Conservation (phyloP, 345 rosid species). For the Populus simonii region DNA sequence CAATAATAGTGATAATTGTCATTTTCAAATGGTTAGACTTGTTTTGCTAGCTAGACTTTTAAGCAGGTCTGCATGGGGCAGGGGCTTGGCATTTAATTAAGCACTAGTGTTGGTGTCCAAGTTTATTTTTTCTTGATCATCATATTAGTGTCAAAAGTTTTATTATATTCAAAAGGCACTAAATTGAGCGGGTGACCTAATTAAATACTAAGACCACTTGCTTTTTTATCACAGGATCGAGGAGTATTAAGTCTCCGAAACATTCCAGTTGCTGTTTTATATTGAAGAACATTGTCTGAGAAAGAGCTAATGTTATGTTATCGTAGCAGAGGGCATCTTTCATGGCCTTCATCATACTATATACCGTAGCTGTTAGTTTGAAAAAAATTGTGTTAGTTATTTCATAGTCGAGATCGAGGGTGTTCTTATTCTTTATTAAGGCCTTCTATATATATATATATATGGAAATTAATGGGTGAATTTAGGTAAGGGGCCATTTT, state of each 20-base stretch:
- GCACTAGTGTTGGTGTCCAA: background rate
- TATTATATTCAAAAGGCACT: conserved; percentile 17
- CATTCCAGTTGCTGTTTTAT: conserved; percentile 29
- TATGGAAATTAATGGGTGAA: background rate
- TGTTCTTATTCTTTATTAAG: background rate
- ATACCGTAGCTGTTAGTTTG: background rate
- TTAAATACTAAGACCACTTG: conserved; percentile 22
- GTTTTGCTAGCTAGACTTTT: background rate
- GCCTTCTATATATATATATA: background rate
- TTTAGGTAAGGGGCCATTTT: conserved; percentile 19
- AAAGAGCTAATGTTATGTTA: no score
- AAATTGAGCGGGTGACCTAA: conserved; percentile 42
- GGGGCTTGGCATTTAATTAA: conserved; percentile 7
- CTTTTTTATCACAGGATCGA: conserved; percentile 2
- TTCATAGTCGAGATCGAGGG: conserved; percentile 1
- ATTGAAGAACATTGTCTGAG: background rate
- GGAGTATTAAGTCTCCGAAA: conserved; percentile 17
- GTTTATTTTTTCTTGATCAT: background rate
- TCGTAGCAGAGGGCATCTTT: background rate
- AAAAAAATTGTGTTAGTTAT: background rate
- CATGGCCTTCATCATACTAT: background rate
- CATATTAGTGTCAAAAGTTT: no score
- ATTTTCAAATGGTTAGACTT: conserved; percentile 21
- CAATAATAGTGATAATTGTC: background rate
- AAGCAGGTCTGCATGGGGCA: conserved; percentile 31